Conservation (phyloP, 345 rosid species). For the Citrus unshiu region DNA sequence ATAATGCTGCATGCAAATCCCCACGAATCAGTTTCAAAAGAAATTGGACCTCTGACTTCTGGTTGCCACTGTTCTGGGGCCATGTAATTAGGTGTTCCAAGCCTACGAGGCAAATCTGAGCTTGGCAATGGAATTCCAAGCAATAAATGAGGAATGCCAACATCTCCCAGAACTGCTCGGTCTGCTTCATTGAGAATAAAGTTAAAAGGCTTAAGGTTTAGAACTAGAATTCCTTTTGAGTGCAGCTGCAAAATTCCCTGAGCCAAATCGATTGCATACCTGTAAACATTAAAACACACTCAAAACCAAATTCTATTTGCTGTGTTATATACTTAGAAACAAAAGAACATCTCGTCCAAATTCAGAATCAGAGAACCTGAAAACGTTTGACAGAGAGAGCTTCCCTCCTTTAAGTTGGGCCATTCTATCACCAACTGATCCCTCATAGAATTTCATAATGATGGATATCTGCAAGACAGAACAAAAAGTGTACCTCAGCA, state of each 20-base stretch:
- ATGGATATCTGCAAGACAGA: constrained; percentile 52
- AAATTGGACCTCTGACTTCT: constrained; percentile 76
- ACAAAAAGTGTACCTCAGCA: neutral
- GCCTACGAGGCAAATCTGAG: constrained; percentile 59
- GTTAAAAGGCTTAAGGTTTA: constrained; percentile 79
- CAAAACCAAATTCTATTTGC: neutral
- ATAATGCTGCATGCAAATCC: constrained; percentile 89
- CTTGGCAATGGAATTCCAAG: constrained; percentile 65
- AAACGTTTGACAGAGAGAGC: constrained; percentile 53
- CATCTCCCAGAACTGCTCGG: constrained; percentile 69
- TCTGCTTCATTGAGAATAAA: constrained; percentile 67
- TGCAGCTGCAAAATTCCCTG: constrained; percentile 68
- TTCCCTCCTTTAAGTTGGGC: constrained; percentile 80
- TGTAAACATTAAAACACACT: constrained; percentile 27
- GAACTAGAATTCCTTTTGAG: constrained; percentile 60
- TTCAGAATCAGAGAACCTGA: constrained; percentile 44
- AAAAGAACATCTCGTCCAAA: neutral
- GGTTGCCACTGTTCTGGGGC: constrained; percentile 99
- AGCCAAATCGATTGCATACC: constrained; percentile 73
- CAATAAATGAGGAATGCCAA: constrained; percentile 73
- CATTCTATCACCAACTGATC: constrained; percentile 83
- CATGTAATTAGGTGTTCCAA: constrained; percentile 95
- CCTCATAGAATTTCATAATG: constrained; percentile 87
- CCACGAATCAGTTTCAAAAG: constrained; percentile 93
- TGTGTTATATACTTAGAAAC: neutral